Evolutionary conservation across 108 stramenopile genomes (phyloP), one percentile per base, ranked within the genome.

Genomic region (Asterionellopsis glacialis): DNA sequence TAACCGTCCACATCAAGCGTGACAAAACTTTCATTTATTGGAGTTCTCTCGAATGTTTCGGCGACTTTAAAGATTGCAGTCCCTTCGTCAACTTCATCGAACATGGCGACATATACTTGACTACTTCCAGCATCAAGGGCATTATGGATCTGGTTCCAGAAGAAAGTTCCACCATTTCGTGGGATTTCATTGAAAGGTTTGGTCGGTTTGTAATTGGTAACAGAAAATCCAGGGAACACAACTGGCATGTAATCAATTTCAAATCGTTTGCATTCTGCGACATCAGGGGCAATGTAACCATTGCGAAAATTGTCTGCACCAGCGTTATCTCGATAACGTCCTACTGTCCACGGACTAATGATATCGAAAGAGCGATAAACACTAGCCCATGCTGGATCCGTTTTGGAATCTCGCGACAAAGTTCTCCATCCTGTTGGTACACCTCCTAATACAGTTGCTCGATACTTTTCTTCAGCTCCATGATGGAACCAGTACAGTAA

Each of bases 61-160:
- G 66, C 63, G 1, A 72, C 59, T 51, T 77, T 77, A 33, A 69
- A 73, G 11, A 77, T 77, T 0, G 76, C 76, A 0, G 76, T 77
- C 16, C 71, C 76, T 49, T 77, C 76, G 23, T 77, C 76, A 1
- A 70, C 64, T 51, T 77, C 76, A 41, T 77, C 76, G 23, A 77
- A 72, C 41, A 72, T 70, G 10, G 76, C 76, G 65, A 68, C 57
- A 50, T 66, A 77, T 21, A 77, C 56, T 16, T 65, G 52, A 6
- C 1, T 59, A 48, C 53, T 68, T 16, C 27, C 19, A 47, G 56
- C 45, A 13, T 53, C 22, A 9, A 52, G 49, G 49, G 40, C 67
- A 18, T 28, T 14, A 58, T 72, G 55, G 13, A 70, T 64, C 41
- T 72, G 71, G 5, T 45, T 19, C 76, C 76, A 77, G 51, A 77